Evolutionary conservation across 768 basidiomycete genomes (phyloP).

Genomic region (Suillus discolor): DNA sequence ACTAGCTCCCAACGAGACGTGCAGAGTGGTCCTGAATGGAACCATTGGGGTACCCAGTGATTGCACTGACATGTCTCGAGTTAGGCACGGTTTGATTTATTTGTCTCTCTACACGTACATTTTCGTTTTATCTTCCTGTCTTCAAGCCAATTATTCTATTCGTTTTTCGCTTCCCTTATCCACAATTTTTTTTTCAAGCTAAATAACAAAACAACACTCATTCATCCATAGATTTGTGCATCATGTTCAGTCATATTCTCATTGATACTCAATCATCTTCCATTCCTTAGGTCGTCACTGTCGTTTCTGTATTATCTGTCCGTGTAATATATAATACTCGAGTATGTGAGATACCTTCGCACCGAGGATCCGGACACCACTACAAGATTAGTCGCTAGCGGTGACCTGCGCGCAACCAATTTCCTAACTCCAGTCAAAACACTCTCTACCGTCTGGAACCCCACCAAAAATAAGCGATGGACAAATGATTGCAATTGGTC

Average conservation of each 20-base stretch:
- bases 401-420: constrained; percentile 42
- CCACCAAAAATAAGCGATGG: no score
- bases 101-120: constrained; percentile 11
- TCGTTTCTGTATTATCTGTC: not conserved
- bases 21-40: constrained; percentile 4
- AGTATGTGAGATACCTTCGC: not conserved
- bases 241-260: not conserved
- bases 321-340: not conserved
- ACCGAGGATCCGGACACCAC: not conserved
- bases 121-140: constrained; percentile 18
- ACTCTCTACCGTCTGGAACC: no score
- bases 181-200: constrained; percentile 15
- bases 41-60: constrained; percentile 1
- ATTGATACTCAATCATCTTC: not conserved
- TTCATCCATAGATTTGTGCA: not conserved
- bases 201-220: not conserved
- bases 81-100: constrained; percentile 1
- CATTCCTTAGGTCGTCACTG: constrained; percentile 7
- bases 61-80: not conserved
- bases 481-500: no score
- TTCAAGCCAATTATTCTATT: constrained; percentile 6
- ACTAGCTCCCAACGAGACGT: not conserved
- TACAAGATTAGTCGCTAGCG: not conserved
- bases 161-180: constrained; percentile 11
- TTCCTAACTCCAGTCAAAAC: not conserved